Base-by-base conservation (phyloP, 2,329 filamentous ascomycete species). In the Lasiodiplodia gonubiensis region DNA sequence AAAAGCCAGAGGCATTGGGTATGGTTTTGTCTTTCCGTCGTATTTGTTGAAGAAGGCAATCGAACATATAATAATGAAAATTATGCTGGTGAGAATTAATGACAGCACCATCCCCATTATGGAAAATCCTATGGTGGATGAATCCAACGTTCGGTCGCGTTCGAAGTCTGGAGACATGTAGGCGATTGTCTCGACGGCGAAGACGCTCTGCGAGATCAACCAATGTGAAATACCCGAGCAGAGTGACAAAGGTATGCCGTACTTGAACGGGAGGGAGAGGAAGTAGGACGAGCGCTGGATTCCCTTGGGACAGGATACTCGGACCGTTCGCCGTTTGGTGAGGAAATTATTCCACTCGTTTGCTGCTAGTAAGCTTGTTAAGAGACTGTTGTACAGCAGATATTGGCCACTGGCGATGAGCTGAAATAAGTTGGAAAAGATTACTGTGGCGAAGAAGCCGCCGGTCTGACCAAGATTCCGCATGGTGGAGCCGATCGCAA, bases 261-360 rank as follows among this genome's bases (percentile, higher is more conserved):
- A 80, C 18, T 73, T 72, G 68, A 74, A 81, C 0, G 80, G 80
- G 1, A 83, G 70, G 21, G 77, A 73, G 2, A 82, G 76, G 69
- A 77, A 82, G 61, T 83, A 81, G 0, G 78, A 82, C 2, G 60
- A 69, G 18, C 80, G 75, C 53, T 84, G 81, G 7, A 70, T 54
- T 2, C 75, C 79, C 1, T 68, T 52, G 0, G 80, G 79, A 7
- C 59, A 48, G 4, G 78, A 80, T 0, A 82, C 80, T 1, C 80
- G 76, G 0, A 83, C 74, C 0, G 71, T 52, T 66, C 80, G 81
- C 3, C 73, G 73, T 0, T 71, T 3, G 0, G 67, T 23, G 2
- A 76, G 73, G 72, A 81, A 85, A 0, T 71, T 69, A 46, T 75
- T 79, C 73, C 80, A 88, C 73, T 88, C 86, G 5, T 75, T 71